Conservation (phyloP, 176 grass and related monocot species). For the Ampelocalamus luodianensis region DNA sequence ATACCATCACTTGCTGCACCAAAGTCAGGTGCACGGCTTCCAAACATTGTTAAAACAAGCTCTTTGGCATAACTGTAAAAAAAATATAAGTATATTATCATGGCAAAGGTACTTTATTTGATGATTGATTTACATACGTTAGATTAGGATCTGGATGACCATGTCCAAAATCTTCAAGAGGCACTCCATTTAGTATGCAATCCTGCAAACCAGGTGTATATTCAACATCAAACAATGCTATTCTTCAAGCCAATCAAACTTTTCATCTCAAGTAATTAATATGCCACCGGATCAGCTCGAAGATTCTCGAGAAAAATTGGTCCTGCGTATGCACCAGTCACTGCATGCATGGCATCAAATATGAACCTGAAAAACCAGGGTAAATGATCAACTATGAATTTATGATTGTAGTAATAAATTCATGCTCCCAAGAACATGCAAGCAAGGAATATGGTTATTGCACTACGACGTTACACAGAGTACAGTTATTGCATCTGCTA, state of each 20-base stretch:
- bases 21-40: constrained; percentile 75
- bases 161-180: constrained; percentile 88
- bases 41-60: constrained; percentile 78
- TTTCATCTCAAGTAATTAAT: constrained; percentile 29
- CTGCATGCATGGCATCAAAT: constrained; percentile 92
- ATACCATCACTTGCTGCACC: constrained; percentile 98
- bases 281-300: constrained; percentile 71
- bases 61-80: constrained; percentile 92
- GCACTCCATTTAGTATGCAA: constrained; percentile 78
- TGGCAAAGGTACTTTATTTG: constrained; percentile 2
- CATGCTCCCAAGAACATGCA: constrained; percentile 15
- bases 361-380: constrained; percentile 63
- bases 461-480: background rate
- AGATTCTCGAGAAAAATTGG: constrained; percentile 89
- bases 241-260: constrained; percentile 18
- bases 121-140: constrained; percentile 59
- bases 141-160: constrained; percentile 95
- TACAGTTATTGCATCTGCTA: background rate
- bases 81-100: constrained; percentile 19
- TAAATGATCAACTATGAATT: constrained; percentile 21
- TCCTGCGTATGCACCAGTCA: constrained; percentile 89
- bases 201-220: constrained; percentile 54
- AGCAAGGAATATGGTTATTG: constrained; percentile 1
- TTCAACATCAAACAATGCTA: constrained; percentile 34
- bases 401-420: constrained; percentile 15